These are phyloP conservation scores for Zea mays DNA, from an alignment of 176 grass and related monocot species.

Conservation along the genomic window Zm-B73-REFERENCE-NAM-5.0 NC_050096.1:6222001-6222500, in stretches of 20 bases:
- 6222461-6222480: neutral
- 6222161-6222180: too few species aligned
- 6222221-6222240: neutral
- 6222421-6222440: neutral
- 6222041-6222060: too few species aligned
- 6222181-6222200: too few species aligned
- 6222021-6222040: too few species aligned
- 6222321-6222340: neutral
- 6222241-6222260: neutral
- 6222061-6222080: too few species aligned
- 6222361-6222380: neutral
- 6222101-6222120: too few species aligned
- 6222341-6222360: neutral
- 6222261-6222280: neutral
- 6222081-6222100: too few species aligned
- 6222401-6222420: slow-evolving; percentile 32
- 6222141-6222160: too few species aligned
- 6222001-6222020: too few species aligned
- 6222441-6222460: slow-evolving; percentile 6
- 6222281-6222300: neutral
- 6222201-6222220: too few species aligned
- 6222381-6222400: neutral
- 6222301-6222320: neutral
- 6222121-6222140: too few species aligned
- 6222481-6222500: too few species aligned